Evolutionary conservation across 768 basidiomycete genomes (phyloP), one percentile per base, ranked within the genome.

Genomic region (Amanita phalloides): DNA sequence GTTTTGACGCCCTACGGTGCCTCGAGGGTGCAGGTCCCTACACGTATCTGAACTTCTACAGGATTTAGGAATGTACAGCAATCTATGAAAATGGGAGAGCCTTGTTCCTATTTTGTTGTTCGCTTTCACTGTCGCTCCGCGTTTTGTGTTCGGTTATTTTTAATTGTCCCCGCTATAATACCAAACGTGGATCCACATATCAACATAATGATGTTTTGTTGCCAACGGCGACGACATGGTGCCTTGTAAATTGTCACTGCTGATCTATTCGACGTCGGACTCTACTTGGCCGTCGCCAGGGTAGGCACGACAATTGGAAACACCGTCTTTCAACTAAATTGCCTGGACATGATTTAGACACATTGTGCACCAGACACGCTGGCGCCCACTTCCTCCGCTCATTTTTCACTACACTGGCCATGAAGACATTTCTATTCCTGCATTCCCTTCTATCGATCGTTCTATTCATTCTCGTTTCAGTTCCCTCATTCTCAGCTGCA

Each of bases 401-500:
- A 25, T 44, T 44, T 25, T 14, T 7, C 23, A 10, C 1, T 30
- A 8, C 11, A 17, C 26, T 17, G 25, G 28, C 28, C 14, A 45
- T 45, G 44, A 17, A 25, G 32, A 28, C 10, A n/a, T 17, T n/a
- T n/a, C 28, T 10, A 32, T n/a, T 17, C 13, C 7, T 30, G 3
- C 44, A 45, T 13, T 30, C 26, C 7, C 10, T 45, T 30, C n/a
- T 4, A 32, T 28, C 4, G 6, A 10, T 64, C 23, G 43, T 58
- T 44, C 39, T 57, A 44, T 32, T 56, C 23, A 56, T 67, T 28
- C 57, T 65, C 44, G 49, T 62, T 37, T 45, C 59, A 17, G 51
- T 66, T 13, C 67, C 68, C 23, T 48, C 63, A 20, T 50, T 65
- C 49, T 60, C 62, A 11, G 47, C 59, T 17, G 73, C 74, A 7